Evolutionary conservation across 306 rosid species (phyloP).

Genomic region (Cucurbita ficifolia): DNA sequence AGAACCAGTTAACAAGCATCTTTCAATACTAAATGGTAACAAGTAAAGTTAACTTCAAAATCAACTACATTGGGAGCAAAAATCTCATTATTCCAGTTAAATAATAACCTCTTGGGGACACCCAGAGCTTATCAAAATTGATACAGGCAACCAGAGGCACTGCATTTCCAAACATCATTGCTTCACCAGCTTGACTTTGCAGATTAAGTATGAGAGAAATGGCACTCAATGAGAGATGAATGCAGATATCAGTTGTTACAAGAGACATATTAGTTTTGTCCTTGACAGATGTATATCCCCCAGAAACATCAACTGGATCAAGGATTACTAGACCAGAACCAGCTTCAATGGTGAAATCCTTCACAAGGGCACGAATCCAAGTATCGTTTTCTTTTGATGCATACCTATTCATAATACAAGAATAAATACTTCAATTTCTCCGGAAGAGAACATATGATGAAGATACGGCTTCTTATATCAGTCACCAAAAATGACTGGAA

Average conservation of each 20-base stretch:
- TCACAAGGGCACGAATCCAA: conserved; percentile 86
- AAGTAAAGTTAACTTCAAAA: background rate
- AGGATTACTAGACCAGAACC: conserved; percentile 92
- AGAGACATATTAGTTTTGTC: conserved; percentile 88
- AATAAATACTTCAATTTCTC: background rate
- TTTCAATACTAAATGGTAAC: background rate
- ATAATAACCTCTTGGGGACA: conserved; percentile 59
- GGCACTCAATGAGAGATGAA: conserved; percentile 89
- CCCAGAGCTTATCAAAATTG: conserved; percentile 78
- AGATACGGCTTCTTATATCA: background rate
- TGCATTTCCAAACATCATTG: conserved; percentile 67
- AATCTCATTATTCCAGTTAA: background rate
- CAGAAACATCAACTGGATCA: conserved; percentile 94
- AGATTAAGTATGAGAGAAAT: conserved; percentile 76
- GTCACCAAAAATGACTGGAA: background rate
- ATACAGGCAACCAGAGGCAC: conserved; percentile 64
- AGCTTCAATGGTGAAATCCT: conserved; percentile 87
- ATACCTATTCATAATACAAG: conserved; percentile 39
- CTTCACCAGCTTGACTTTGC: conserved; percentile 70
- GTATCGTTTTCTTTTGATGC: conserved; percentile 90
- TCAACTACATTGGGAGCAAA: background rate
- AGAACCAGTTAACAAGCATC: background rate
- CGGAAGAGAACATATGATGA: background rate
- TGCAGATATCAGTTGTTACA: conserved; percentile 63
- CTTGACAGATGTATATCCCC: conserved; percentile 87